Evolutionary conservation across 306 rosid genomes (phyloP), one percentile per base, ranked within the genome.

Genomic region (Fragaria ananassa): DNA sequence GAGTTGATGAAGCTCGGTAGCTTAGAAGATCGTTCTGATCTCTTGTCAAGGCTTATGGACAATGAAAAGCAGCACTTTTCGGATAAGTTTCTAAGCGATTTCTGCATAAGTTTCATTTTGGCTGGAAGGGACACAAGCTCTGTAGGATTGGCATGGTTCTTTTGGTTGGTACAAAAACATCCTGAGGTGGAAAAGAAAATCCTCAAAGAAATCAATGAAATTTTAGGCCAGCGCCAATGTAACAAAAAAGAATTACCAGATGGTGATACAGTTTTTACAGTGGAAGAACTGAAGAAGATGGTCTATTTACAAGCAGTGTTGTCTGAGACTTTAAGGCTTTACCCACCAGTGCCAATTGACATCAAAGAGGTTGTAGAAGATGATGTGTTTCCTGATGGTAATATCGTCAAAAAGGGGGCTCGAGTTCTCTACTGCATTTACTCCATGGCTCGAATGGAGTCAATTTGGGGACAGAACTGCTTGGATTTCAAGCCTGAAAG

Each of bases 121-220:
- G 86, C 89, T n/a, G 89, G 91, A 6, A 73, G 88, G 45, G 91
- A 87, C 82, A 74, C 88, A 47, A 82, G 81, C 70, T 87, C 91
- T 8, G 84, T 85, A 15, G 91, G 82, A 37, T 57, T 87, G 69
- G 49, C 83, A 7, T 87, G 91, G 91, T 85, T 87, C 35, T 85
- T 87, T 81, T 85, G 89, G 91, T 70, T 85, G 45, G 23, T 85
- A 7, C 72, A 80, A 21, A 54, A 78, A 21, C 75, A 71, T 71
- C 80, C 80, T 35, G 56, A 54, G 21, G 79, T 44, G 50, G 82
- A 84, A 73, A 68, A 3, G 44, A 84, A 60, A 78, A 80, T 85
- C 46, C 60, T 78, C 7, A 21, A 12, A 12, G 84, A 83, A 65
- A 57, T 85, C 18, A 76, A 60, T 13, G 72, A 70, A 18, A 63